Base-by-base conservation (phyloP, 2,329 filamentous ascomycete genomes). In the Aspergillus sp. region DNA sequence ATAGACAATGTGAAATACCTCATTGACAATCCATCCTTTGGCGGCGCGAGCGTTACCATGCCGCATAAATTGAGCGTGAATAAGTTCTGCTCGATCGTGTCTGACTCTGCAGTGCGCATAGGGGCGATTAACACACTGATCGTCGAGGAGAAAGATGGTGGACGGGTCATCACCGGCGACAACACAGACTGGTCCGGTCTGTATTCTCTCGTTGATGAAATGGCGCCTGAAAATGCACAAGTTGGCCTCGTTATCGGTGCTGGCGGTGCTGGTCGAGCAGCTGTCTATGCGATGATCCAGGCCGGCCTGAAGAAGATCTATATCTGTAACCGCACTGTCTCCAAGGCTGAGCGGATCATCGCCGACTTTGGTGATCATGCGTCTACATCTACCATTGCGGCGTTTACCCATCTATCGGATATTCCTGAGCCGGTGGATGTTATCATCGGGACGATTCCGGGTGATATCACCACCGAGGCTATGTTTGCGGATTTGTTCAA, bases 21-120 rank as follows among this genome's bases (percentile, higher is more conserved):
- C 31, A 80, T 95, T 43, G 77, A 76, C 2, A 68, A 78, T 1
- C 69, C 81, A 2, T 73, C 82, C 50, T 95, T 95, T 60, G 90
- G 90, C 7, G 90, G 90, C 42, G 88, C 86, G 1, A 93, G 87
- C 7, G 88, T 95, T 33, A 95, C 53, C 6, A 50, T 42, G 38
- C 52, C 50, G 3, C 52, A 54, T 28, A 56, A 54, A 33, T 46
- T 54, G 5, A 41, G 43, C 13, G 43, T 51, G 19, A 28, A 40
- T 11, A 32, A 32, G 8, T 29, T 49, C 11, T 39, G 50, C 11
- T 35, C 51, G 13, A 37, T 31, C 2, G 40, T 49, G 11, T 52
- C 50, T 5, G 39, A 45, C 3, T 30, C 43, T 28, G 35, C 35
- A 8, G n/a, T 28, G 8, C 8, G 27, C n/a, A 28, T 37, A 2